A percentile compares a stretch with the other conserved stretches of the same genome.
Conservation (phyloP, 768 basidiomycete genomes). For the Wakefieldia striispora region DNA sequence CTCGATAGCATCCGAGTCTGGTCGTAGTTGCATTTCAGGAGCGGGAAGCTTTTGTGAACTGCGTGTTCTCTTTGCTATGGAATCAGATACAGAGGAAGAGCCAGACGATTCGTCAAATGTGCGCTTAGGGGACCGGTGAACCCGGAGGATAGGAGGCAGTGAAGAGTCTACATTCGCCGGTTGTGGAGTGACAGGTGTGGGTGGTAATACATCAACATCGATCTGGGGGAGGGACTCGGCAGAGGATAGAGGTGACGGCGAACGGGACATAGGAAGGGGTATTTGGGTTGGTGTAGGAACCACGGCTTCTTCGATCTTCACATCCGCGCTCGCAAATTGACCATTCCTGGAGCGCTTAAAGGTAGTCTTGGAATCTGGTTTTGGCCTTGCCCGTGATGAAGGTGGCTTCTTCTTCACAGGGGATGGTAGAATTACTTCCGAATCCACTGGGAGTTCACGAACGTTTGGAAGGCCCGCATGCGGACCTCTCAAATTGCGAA, state of each 20-base stretch:
- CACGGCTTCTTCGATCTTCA: conserved; percentile 21
- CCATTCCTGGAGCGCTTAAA: conserved; percentile 22
- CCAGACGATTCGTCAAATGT: conserved; percentile 58
- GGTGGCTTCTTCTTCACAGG: conserved; percentile 36
- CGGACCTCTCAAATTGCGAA: conserved; percentile 82
- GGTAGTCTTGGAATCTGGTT: conserved; percentile 17
- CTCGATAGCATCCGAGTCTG: conserved; percentile 20
- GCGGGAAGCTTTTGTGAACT: conserved; percentile 25
- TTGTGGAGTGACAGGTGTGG: conserved; percentile 23
- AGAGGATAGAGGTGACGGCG: conserved; percentile 35
- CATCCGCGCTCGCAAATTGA: conserved; percentile 19
- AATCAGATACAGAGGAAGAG: conserved; percentile 37
- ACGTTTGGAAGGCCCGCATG: conserved; percentile 73
- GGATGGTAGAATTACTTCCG: conserved; percentile 30
- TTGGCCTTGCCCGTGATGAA: conserved; percentile 30
- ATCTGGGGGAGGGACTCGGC: conserved; percentile 20
- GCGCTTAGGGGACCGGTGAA: conserved; percentile 54
- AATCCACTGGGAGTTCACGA: conserved; percentile 43
- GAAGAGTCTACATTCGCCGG: conserved; percentile 11
- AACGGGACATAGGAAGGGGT: conserved; percentile 39
- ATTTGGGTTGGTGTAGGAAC: conserved; percentile 31
- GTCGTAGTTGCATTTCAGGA: conserved; percentile 10
- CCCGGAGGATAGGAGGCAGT: conserved; percentile 26
- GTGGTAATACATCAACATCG: conserved; percentile 30
- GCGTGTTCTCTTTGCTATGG: conserved; percentile 36